These are phyloP conservation scores for Apiotrichum brassicae DNA, from an alignment of 1,284 basidiomycete species.

Conservation along the genomic window DNA sequence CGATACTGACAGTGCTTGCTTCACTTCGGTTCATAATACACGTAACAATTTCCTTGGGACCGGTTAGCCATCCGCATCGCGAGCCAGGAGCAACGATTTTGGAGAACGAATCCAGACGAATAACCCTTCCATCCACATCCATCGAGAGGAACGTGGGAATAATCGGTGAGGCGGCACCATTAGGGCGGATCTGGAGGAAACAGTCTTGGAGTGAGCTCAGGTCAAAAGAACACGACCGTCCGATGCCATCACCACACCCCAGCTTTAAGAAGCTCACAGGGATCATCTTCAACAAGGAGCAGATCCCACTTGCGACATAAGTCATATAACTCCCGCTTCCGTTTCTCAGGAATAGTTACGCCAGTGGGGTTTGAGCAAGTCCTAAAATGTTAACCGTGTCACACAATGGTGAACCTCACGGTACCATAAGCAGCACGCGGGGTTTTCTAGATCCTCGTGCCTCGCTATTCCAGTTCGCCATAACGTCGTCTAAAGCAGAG, in stretches of 20 bases:
- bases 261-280: slow-evolving; percentile 53
- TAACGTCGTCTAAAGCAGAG: slow-evolving; percentile 54
- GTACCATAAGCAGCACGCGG: slow-evolving; percentile 37
- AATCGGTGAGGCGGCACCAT: slow-evolving; percentile 44
- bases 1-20: slow-evolving; percentile 23
- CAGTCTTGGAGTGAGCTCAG: too few species aligned
- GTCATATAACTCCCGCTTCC: slow-evolving; percentile 69
- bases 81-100: slow-evolving; percentile 73
- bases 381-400: slow-evolving; percentile 47
- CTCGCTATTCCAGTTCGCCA: slow-evolving; percentile 59
- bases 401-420: slow-evolving; percentile 18
- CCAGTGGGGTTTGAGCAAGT: slow-evolving; percentile 62
- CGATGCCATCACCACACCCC: too few species aligned
- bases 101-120: slow-evolving; percentile 71
- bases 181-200: slow-evolving; percentile 34
- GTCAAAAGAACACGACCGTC: too few species aligned
- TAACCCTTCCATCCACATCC: slow-evolving; percentile 70
- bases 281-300: slow-evolving; percentile 69
- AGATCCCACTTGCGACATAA: slow-evolving; percentile 66
- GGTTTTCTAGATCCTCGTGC: slow-evolving; percentile 54
- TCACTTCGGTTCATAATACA: slow-evolving; percentile 35
- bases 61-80: slow-evolving; percentile 67
- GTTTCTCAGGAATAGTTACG: slow-evolving; percentile 55
- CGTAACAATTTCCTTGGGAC: slow-evolving; percentile 27
- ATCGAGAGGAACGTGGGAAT: slow-evolving; percentile 43